Percentiles rank a stretch among this genome's conserved stretches.
These are phyloP conservation scores for Pseudocercospora ulei DNA, from an alignment of 2,329 filamentous ascomycete genomes.

Conservation along the genomic window DNA sequence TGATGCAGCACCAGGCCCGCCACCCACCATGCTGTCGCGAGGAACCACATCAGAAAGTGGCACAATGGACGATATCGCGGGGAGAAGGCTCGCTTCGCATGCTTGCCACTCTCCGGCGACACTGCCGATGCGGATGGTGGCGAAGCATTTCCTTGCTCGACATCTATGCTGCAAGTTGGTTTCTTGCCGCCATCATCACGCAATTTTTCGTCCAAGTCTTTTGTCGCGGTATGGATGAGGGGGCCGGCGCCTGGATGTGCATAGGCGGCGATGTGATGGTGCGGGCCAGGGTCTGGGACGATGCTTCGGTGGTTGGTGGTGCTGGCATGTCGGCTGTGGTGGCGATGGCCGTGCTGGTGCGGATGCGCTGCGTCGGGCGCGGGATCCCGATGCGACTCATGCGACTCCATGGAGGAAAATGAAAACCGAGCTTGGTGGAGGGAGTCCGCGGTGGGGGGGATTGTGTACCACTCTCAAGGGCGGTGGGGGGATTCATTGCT, in stretches of 20 bases:
- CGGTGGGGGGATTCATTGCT: too few relatives aligned
- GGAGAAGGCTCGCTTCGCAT: conserved; percentile 37
- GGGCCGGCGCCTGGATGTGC: conserved; percentile 13
- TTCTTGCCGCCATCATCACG: conserved; percentile 14
- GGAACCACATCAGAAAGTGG: conserved; percentile 29
- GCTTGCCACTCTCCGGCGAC: conserved; percentile 9
- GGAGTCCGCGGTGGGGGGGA: too few relatives aligned
- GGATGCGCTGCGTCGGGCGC: conserved; percentile 35
- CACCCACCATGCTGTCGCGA: conserved; percentile 58
- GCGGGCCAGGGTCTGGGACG: conserved; percentile 20
- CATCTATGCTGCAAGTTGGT: conserved; percentile 19
- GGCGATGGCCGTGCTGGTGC: conserved; percentile 37
- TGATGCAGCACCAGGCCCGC: conserved; percentile 63
- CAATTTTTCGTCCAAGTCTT: conserved; percentile 14
- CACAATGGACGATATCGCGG: conserved; percentile 41
- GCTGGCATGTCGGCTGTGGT: conserved; percentile 30
- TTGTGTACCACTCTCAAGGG: too few relatives aligned
- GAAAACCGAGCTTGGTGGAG: too few relatives aligned
- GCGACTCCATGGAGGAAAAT: conserved; percentile 7
- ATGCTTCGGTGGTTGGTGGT: conserved; percentile 21
- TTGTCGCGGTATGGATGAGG: conserved; percentile 13
- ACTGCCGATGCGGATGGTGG: conserved; percentile 16
- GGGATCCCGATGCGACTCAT: conserved; percentile 30
- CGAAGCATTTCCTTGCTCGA: conserved; percentile 21
- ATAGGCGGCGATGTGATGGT: conserved; percentile 18